These are phyloP conservation scores for Backusella sp. DNA, from an alignment of 192 early-diverging fungal genomes.

Conservation along the genomic window DNA sequence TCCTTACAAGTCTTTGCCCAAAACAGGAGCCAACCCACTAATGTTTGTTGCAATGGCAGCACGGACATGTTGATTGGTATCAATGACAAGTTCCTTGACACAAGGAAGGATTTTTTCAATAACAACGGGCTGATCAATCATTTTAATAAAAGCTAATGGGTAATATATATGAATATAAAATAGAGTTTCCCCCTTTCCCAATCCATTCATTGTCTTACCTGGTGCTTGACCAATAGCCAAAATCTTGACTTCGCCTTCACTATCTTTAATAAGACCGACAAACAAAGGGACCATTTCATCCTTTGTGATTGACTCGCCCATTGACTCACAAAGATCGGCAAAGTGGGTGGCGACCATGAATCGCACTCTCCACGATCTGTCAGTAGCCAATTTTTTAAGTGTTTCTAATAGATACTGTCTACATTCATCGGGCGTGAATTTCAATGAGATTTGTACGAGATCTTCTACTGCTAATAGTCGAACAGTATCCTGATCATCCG, in stretches of 20 bases:
- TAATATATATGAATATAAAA: background rate
- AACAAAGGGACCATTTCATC: conserved; percentile 88
- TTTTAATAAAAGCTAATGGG: conserved; percentile 51
- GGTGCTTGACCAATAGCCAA: conserved; percentile 92
- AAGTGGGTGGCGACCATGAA: conserved; percentile 99
- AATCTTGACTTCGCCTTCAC: conserved; percentile 95
- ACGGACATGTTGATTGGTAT: conserved; percentile 95
- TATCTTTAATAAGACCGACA: conserved; percentile 89
- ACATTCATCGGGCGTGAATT: conserved; percentile 74
- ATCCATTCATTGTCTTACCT: conserved; percentile 39
- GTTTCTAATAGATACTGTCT: conserved; percentile 72
- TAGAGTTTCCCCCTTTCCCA: background rate
- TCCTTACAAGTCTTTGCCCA: conserved; percentile 87
- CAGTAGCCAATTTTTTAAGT: conserved; percentile 76
- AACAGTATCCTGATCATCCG: conserved; percentile 94
- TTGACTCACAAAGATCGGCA: conserved; percentile 79
- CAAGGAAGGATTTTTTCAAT: conserved; percentile 84
- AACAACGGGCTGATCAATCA: conserved; percentile 79
- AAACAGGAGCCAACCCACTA: conserved; percentile 90
- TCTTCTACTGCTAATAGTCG: conserved; percentile 93
- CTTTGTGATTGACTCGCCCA: conserved; percentile 75
- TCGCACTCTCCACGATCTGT: conserved; percentile 97
- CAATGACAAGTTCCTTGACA: conserved; percentile 92
- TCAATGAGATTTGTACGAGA: conserved; percentile 85
- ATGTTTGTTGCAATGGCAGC: conserved; percentile 96